phyloP scores from a whole-genome alignment of 768 basidiomycete species.

The Tricholoma sp. region DNA sequence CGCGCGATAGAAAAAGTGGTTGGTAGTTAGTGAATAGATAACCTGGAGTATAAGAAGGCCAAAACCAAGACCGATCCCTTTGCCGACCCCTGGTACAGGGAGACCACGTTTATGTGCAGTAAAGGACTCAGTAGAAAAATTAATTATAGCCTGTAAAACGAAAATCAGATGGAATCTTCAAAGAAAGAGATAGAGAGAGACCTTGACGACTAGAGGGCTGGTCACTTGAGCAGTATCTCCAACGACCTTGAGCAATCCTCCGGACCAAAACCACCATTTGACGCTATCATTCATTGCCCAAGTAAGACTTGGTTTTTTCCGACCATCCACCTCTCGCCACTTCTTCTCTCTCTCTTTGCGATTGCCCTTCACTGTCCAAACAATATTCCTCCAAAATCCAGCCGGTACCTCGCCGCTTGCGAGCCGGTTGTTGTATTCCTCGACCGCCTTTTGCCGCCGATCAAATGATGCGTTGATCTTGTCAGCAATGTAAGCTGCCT shows the following conservation, averaged over 20 bases:
- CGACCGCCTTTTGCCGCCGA: constrained; percentile 46
- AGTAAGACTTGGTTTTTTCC: constrained; percentile 54
- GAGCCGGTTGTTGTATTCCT: constrained; percentile 67
- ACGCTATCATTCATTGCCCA: constrained; percentile 75
- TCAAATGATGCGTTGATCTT: constrained; percentile 64
- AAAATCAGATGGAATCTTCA: not conserved
- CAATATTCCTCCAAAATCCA: constrained; percentile 41
- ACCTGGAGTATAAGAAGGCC: constrained; percentile 66
- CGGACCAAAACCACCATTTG: constrained; percentile 75
- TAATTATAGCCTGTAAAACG: constrained; percentile 57
- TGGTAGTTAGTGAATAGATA: constrained; percentile 56
- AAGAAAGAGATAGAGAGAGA: constrained; percentile 17
- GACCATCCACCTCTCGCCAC: constrained; percentile 64
- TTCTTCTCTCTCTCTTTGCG: constrained; percentile 49
- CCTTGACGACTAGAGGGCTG: constrained; percentile 76
- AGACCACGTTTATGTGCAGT: constrained; percentile 33
- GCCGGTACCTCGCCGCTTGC: constrained; percentile 60
- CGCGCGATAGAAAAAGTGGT: constrained; percentile 82
- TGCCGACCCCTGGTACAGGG: constrained; percentile 36
- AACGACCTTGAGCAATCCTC: constrained; percentile 53
- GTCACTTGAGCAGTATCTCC: constrained; percentile 70
- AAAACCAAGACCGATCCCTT: constrained; percentile 73
- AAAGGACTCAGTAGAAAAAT: constrained; percentile 63
- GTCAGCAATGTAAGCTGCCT: constrained; percentile 55
- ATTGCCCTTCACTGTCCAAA: constrained; percentile 58